Evolutionary conservation across 2,329 filamentous ascomycete species (phyloP).

Genomic region (Verticillium nubilum): DNA sequence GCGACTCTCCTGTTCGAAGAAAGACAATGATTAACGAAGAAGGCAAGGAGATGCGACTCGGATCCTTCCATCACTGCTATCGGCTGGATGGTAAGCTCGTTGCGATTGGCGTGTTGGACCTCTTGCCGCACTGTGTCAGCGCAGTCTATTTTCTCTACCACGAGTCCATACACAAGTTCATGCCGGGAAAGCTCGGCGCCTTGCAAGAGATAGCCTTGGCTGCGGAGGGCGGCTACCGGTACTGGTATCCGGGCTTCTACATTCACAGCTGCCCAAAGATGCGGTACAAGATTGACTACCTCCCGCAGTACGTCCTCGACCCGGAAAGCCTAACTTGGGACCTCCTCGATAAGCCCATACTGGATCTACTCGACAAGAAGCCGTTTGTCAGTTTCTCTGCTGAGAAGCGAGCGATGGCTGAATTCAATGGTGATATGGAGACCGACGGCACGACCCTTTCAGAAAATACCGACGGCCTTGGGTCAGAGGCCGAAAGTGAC

Average conservation of each 20-base stretch:
- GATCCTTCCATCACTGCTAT: slow-evolving; percentile 80
- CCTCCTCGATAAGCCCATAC: slow-evolving; percentile 44
- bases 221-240: slow-evolving; percentile 62
- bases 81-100: slow-evolving; percentile 70
- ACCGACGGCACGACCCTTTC: slow-evolving; percentile 13
- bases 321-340: slow-evolving; percentile 61
- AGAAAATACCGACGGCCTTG: slow-evolving; percentile 13
- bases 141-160: slow-evolving; percentile 83
- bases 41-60: slow-evolving; percentile 51
- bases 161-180: slow-evolving; percentile 63
- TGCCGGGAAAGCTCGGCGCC: slow-evolving; percentile 71
- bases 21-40: slow-evolving; percentile 36
- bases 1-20: slow-evolving; percentile 59
- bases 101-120: slow-evolving; percentile 70
- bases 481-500: slow-evolving; percentile 15
- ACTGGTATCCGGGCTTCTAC: slow-evolving; percentile 79
- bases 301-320: slow-evolving; percentile 68
- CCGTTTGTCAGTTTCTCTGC: slow-evolving; percentile 48
- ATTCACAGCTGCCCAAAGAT: slow-evolving; percentile 80
- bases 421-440: slow-evolving; percentile 7
- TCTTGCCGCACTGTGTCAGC: slow-evolving; percentile 71
- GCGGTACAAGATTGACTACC: slow-evolving; percentile 78
- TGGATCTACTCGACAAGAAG: slow-evolving; percentile 45
- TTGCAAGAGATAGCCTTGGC: slow-evolving; percentile 68
- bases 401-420: slow-evolving; percentile 7